These are phyloP conservation scores for Jaapia argillacea DNA, from an alignment of 768 basidiomycete species.

Conservation along the genomic window DNA sequence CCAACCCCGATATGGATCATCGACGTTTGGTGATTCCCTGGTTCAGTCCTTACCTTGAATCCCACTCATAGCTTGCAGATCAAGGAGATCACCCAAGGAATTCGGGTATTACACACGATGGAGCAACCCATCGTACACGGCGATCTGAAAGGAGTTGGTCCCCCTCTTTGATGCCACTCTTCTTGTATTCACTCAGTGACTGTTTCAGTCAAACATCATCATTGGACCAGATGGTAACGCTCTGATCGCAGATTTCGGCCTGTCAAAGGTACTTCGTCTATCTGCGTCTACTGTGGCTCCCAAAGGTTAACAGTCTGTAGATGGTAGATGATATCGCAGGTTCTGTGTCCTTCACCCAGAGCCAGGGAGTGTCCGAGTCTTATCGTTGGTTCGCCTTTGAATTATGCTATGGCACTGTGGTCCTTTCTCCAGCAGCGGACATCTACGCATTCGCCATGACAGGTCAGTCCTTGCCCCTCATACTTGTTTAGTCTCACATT, in stretches of 20 bases:
- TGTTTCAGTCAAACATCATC: constrained; percentile 3
- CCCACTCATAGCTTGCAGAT: constrained; percentile 10
- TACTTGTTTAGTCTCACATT: too few relatives aligned
- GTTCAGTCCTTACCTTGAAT: too few relatives aligned
- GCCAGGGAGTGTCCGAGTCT: constrained; percentile 32
- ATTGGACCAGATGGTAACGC: constrained; percentile 10
- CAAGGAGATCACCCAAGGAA: constrained; percentile 49
- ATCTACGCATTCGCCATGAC: constrained; percentile 52
- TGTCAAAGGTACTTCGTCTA: constrained; percentile 2
- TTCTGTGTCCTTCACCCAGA: constrained; percentile 47
- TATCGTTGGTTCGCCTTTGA: constrained; percentile 49
- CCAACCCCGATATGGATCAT: constrained; percentile 2
- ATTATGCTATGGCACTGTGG: constrained; percentile 37
- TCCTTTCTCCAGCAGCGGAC: constrained; percentile 36
- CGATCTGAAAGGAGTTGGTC: neutral
- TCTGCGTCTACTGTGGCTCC: constrained; percentile 21
- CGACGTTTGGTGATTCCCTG: constrained; percentile 3
- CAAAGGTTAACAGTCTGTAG: too few relatives aligned
- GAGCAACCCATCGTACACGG: constrained; percentile 1
- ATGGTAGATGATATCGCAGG: constrained; percentile 43
- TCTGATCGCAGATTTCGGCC: constrained; percentile 40
- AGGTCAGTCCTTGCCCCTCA: too few relatives aligned
- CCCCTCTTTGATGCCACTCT: neutral
- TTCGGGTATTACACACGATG: constrained; percentile 7
- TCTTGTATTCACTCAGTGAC: too few relatives aligned